Base-by-base conservation (phyloP, 306 rosid species). In the Vigna mungo region DNA sequence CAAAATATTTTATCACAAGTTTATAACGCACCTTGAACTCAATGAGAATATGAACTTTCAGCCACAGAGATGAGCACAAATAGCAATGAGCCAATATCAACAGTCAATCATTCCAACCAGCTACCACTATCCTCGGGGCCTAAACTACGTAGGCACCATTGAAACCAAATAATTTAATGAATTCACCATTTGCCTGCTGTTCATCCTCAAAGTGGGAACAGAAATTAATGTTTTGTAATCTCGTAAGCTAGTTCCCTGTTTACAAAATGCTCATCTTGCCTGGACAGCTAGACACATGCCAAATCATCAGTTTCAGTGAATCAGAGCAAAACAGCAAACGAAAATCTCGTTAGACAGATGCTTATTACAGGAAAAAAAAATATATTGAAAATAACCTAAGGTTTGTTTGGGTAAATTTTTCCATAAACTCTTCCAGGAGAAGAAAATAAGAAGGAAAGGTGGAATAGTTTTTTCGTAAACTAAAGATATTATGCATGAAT, bases 51-150 rank as follows among this genome's bases (percentile, higher is more conserved):
- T 11, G 12, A 64, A 37, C 51, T 39, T 64, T 47, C 32, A 17
- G 51, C 51, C 30, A 37, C 15, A 64, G 51, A 37, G 69, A 64
- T 64, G 49, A 64, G 30, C 51, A 64, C n/a, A 18, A 39, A 37
- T 17, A 63, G 15, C 14, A 18, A 21, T 21, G 23, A 11, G 36
- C 39, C 51, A 37, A 39, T 9, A 18, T 64, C 70, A 39, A 64
- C n/a, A 17, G 8, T 18, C 8, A 5, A 32, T n/a, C 48, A 37
- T 43, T 64, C 30, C 51, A 64, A 4, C 51, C 30, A 64, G 51
- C 9, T 64, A 39, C 32, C 49, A 39, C 70, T 32, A 5, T 64
- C 27, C 9, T 17, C n/a, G 9, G 39, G 70, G 32, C 27, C 27
- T 25, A 25, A 25, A 25, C 3, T 36, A 48, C 9, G 1, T 16